Conservation (phyloP, 2,329 filamentous ascomycete species). For the Neofusicoccum sp. region DNA sequence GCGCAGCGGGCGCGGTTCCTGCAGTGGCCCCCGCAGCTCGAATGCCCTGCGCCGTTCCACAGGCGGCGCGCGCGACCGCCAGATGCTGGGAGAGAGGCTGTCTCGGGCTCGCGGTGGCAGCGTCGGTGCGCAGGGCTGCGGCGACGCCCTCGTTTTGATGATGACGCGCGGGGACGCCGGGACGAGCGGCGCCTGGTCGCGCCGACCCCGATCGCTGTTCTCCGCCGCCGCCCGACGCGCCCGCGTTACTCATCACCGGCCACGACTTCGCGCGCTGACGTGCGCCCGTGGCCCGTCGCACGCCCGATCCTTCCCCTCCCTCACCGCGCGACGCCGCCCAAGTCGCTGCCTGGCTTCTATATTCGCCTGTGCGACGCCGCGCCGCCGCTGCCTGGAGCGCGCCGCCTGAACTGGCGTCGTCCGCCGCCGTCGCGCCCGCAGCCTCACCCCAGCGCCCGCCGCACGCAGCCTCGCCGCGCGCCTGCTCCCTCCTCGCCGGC, state of each 20-base stretch:
- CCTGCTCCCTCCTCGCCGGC: background rate
- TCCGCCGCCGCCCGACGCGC: background rate
- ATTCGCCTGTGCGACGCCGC: background rate
- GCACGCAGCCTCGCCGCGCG: background rate
- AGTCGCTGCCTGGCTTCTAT: conserved; percentile 3
- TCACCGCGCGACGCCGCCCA: background rate
- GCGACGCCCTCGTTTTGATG: background rate
- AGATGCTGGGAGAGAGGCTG: background rate
- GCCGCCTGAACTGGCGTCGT: background rate
- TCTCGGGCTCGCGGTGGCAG: background rate
- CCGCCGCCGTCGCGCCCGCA: background rate
- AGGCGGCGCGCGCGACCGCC: conserved; percentile 2
- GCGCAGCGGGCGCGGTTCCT: background rate
- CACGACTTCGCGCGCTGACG: background rate
- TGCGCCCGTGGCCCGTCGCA: background rate
- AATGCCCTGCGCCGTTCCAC: conserved; percentile 16
- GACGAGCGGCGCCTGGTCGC: background rate
- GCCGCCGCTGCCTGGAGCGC: too few species aligned
- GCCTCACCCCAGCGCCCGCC: too few species aligned
- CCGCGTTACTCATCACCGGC: background rate
- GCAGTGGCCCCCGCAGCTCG: conserved; percentile 11
- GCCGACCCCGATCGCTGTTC: background rate
- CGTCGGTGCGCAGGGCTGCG: conserved; percentile 13
- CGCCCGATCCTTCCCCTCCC: background rate
- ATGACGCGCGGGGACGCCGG: conserved; percentile 6